Conservation (phyloP, 768 basidiomycete species). For the Phanerochaete carnosa region DNA sequence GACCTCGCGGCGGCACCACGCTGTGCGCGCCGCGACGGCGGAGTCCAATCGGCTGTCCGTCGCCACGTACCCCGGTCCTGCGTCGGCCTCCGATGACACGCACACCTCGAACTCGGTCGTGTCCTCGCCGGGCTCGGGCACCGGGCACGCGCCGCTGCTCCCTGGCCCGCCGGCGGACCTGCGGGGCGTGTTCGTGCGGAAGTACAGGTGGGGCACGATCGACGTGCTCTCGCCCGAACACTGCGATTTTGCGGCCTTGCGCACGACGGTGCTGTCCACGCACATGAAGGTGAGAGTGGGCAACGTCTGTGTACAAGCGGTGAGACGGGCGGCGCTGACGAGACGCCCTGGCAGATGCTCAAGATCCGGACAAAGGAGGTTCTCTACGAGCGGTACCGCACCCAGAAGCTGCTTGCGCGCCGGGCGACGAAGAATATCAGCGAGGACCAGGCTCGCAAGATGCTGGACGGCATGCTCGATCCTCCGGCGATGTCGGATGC, state of each 20-base stretch:
- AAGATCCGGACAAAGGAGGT: constrained; percentile 85
- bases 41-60: constrained; percentile 24
- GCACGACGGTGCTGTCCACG: constrained; percentile 79
- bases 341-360: constrained; percentile 49
- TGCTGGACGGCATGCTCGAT: constrained; percentile 58
- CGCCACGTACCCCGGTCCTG: constrained; percentile 26
- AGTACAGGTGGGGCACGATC: constrained; percentile 86
- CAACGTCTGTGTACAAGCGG: constrained; percentile 1
- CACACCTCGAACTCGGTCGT: constrained; percentile 29
- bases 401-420: constrained; percentile 84
- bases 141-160: constrained; percentile 36
- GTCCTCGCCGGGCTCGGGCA: constrained; percentile 21
- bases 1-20: constrained; percentile 4
- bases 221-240: constrained; percentile 85
- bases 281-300: constrained; percentile 68
- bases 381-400: constrained; percentile 90
- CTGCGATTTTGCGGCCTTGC: constrained; percentile 83
- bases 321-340: neutral
- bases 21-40: constrained; percentile 10
- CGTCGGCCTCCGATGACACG: constrained; percentile 43
- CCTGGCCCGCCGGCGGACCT: constrained; percentile 63
- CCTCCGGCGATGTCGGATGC: neutral
- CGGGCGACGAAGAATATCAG: constrained; percentile 79
- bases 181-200: constrained; percentile 71
- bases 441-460: constrained; percentile 66